phyloP scores from a whole-genome alignment of 257 asterid genomes.

The Linderniella brevidens region DNA sequence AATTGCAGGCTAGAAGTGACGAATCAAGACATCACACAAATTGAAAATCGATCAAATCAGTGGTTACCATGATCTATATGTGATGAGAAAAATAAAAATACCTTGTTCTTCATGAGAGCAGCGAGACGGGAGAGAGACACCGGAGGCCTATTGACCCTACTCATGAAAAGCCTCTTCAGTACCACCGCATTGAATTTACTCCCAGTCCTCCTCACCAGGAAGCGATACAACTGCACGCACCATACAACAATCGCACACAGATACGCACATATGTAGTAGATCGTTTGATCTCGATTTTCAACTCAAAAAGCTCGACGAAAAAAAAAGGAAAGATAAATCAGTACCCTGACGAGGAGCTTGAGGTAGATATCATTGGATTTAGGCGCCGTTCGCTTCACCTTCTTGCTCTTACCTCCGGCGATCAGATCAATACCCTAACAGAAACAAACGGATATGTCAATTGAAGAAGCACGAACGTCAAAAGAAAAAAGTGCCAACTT shows the following conservation, averaged over 20 bases:
- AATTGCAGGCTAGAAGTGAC: too few species aligned
- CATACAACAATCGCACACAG: neutral
- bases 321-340: neutral
- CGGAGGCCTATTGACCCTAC: constrained; percentile 76
- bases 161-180: constrained; percentile 79
- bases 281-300: constrained; percentile 1
- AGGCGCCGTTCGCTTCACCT: constrained; percentile 17
- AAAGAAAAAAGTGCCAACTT: too few species aligned
- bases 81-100: constrained; percentile 5
- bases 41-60: neutral
- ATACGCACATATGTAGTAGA: constrained; percentile 1
- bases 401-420: constrained; percentile 88
- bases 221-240: constrained; percentile 50
- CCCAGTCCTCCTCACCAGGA: constrained; percentile 79
- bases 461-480: too few species aligned
- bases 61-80: neutral
- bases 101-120: constrained; percentile 60
- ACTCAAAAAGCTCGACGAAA: neutral
- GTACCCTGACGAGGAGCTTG: constrained; percentile 52
- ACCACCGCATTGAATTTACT: constrained; percentile 76
- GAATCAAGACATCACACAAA: neutral
- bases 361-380: constrained; percentile 52
- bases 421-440: constrained; percentile 74
- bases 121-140: constrained; percentile 70
- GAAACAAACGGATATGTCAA: too few species aligned